These are phyloP conservation scores for Tricholoma sp. DNA, from an alignment of 768 basidiomycete genomes.

Conservation along the genomic window DNA sequence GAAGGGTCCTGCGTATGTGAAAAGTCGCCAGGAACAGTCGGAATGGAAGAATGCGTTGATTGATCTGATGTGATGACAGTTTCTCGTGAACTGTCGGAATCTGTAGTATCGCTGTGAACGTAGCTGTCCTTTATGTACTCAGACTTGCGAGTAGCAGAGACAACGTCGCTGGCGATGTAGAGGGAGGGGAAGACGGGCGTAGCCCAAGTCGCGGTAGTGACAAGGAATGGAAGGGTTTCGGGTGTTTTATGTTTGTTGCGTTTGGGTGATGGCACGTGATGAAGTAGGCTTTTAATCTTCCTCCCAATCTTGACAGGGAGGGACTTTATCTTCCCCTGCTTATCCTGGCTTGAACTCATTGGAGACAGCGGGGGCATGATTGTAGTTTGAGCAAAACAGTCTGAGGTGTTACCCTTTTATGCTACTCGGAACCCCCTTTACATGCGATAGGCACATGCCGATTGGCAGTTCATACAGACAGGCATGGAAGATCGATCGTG, in stretches of 20 bases:
- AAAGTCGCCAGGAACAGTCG: not conserved
- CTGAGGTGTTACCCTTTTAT: constrained; percentile 11
- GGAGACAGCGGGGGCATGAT: constrained; percentile 10
- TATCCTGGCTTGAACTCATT: not conserved
- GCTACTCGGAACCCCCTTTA: constrained; percentile 2
- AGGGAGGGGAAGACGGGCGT: constrained; percentile 39
- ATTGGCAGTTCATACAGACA: not conserved
- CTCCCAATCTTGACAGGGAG: constrained; percentile 19
- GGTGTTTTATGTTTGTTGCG: constrained; percentile 17
- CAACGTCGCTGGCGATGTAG: constrained; percentile 14
- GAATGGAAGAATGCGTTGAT: constrained; percentile 6
- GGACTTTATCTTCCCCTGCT: constrained; percentile 11
- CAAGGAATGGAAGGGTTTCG: constrained; percentile 14
- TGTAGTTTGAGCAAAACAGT: not conserved
- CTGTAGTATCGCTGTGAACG: constrained; percentile 4
- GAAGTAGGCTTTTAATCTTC: constrained; percentile 17
- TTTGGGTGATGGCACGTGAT: constrained; percentile 15
- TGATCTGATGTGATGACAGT: constrained; percentile 2
- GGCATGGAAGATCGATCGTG: not conserved
- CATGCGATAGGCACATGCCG: constrained; percentile 5
- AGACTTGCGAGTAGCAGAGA: constrained; percentile 9
- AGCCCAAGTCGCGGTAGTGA: constrained; percentile 20
- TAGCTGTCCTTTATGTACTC: constrained; percentile 13
- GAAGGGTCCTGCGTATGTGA: not conserved
- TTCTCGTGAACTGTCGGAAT: constrained; percentile 6